These are phyloP conservation scores for Hyaloperonospora brassicae DNA, from an alignment of 352 stramenopile genomes.

Conservation along the genomic window DNA sequence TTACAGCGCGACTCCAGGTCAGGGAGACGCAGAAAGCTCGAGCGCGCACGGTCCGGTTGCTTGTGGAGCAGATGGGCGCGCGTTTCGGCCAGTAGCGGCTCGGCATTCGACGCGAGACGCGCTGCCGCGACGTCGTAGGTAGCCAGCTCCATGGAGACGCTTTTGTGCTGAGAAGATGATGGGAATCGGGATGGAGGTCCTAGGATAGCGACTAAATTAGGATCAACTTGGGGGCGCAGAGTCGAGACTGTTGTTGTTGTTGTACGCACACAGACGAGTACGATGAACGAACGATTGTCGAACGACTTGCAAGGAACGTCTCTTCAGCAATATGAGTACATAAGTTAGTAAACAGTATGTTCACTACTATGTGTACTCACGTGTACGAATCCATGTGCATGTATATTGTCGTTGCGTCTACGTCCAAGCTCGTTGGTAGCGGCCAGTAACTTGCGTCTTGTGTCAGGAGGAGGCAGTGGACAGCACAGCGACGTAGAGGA, in stretches of 20 bases:
- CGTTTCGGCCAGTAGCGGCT: slow-evolving; percentile 26
- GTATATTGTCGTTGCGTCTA: too few species aligned
- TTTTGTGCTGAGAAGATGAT: neutral
- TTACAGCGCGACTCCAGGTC: slow-evolving; percentile 33
- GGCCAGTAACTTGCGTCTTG: neutral
- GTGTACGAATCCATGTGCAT: too few species aligned
- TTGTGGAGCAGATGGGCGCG: slow-evolving; percentile 43
- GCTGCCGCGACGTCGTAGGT: slow-evolving; percentile 5
- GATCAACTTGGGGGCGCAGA: too few species aligned
- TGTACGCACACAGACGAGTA: too few species aligned
- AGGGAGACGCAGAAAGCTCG: slow-evolving; percentile 52
- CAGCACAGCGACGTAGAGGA: slow-evolving; percentile 54
- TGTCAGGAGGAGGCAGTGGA: slow-evolving; percentile 5
- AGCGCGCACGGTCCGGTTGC: slow-evolving; percentile 44
- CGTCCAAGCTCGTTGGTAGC: too few species aligned
- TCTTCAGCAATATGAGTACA: too few species aligned
- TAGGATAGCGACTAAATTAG: neutral
- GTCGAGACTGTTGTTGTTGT: too few species aligned
- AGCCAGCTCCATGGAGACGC: too few species aligned
- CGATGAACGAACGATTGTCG: too few species aligned
- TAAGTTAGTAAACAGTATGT: too few species aligned
- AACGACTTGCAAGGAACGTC: too few species aligned
- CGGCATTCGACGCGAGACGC: slow-evolving; percentile 14
- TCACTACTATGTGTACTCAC: too few species aligned
- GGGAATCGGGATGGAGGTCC: neutral